A percentile compares a stretch with the other conserved stretches of the same genome.
phyloP scores from a whole-genome alignment of 2,329 filamentous ascomycete genomes.

The Clonostachys rhizophaga region DNA sequence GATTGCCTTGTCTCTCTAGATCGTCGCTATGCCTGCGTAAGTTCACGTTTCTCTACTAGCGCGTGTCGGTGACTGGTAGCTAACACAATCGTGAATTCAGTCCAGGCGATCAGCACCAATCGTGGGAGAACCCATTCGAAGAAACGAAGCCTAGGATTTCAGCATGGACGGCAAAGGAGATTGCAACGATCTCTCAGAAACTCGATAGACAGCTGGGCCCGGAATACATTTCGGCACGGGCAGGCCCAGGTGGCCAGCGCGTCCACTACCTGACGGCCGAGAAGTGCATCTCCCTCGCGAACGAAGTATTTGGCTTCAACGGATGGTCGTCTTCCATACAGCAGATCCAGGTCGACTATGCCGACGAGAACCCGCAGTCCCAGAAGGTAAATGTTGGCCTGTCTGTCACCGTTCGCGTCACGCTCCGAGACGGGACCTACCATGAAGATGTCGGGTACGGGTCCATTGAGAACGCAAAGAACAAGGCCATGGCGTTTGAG shows the following conservation, averaged over 20 bases:
- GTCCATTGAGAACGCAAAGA: constrained; percentile 92
- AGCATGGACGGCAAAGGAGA: constrained; percentile 84
- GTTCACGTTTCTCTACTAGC: constrained; percentile 8
- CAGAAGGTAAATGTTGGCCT: constrained; percentile 80
- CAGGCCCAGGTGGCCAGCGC: constrained; percentile 77
- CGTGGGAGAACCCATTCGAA: constrained; percentile 74
- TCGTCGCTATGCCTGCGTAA: constrained; percentile 37
- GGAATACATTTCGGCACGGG: constrained; percentile 86
- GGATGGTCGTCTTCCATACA: constrained; percentile 97
- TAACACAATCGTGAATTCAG: constrained; percentile 31
- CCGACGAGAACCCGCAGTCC: constrained; percentile 77
- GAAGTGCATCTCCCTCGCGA: constrained; percentile 92
- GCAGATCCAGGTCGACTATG: constrained; percentile 91
- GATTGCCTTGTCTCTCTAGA: constrained; percentile 10
- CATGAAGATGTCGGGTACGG: constrained; percentile 98
- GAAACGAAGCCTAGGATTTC: constrained; percentile 64
- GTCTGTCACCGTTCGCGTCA: constrained; percentile 87
- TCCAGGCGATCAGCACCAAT: constrained; percentile 59
- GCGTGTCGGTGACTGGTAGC: constrained; percentile 1
- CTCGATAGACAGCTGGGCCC: constrained; percentile 93
- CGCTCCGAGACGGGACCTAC: constrained; percentile 87
- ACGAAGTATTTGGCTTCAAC: constrained; percentile 95
- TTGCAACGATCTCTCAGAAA: constrained; percentile 79
- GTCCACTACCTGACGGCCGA: constrained; percentile 95
- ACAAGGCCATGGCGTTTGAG: constrained; percentile 93